Evolutionary conservation across 1,284 basidiomycete species (phyloP).

Genomic region (Hymenochaete sp.): DNA sequence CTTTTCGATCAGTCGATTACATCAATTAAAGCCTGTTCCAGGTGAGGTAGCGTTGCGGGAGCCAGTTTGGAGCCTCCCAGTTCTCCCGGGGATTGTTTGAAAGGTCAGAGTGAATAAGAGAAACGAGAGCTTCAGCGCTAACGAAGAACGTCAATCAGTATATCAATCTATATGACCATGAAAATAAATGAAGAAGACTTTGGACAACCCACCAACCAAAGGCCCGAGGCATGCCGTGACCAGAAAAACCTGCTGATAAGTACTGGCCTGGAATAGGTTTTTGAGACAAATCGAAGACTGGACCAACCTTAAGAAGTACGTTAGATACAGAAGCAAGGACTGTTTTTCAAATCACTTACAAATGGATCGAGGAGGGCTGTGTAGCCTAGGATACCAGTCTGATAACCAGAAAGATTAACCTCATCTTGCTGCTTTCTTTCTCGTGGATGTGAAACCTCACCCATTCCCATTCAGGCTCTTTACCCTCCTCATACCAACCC

Average conservation of each 20-base stretch:
- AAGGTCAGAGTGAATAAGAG: conserved; percentile 55
- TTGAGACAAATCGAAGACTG: conserved; percentile 34
- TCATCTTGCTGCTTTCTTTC: conserved; percentile 10
- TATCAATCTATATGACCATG: not conserved
- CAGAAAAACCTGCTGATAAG: conserved; percentile 66
- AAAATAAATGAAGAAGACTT: conserved; percentile 2
- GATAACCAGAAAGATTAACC: not conserved
- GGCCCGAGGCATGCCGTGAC: conserved; percentile 76
- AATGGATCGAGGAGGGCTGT: conserved; percentile 59
- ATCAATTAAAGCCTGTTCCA: conserved; percentile 19
- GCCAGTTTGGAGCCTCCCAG: conserved; percentile 53
- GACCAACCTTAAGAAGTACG: conserved; percentile 50
- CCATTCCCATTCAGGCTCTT: conserved; percentile 67
- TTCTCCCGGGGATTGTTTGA: conserved; percentile 23
- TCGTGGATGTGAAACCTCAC: conserved; percentile 29
- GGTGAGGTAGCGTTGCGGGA: conserved; percentile 57
- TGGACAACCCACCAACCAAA: conserved; percentile 50
- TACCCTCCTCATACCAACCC: conserved; percentile 36
- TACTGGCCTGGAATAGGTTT: conserved; percentile 45
- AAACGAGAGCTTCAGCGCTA: conserved; percentile 59
- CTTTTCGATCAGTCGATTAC: no score
- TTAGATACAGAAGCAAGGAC: not conserved
- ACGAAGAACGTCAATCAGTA: no score
- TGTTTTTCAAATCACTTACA: conserved; percentile 36
- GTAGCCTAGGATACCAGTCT: conserved; percentile 81